Conservation (phyloP, 192 early-diverging fungal genomes). For the Spinellus fusiger region DNA sequence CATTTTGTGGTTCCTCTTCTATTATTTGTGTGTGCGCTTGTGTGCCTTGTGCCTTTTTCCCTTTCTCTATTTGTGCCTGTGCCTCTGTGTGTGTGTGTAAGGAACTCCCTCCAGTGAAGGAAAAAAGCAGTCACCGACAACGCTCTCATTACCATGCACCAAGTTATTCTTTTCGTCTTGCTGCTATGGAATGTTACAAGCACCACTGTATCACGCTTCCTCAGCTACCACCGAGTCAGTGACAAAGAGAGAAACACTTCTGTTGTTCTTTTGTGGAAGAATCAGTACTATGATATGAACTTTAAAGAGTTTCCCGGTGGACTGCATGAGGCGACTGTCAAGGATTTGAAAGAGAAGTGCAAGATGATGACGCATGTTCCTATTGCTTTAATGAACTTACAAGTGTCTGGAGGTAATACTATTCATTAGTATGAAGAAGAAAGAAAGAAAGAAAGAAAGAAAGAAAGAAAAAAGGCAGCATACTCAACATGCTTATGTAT, state of each 20-base stretch:
- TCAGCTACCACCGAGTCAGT: slow-evolving; percentile 13
- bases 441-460: too few species aligned
- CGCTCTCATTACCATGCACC: too few species aligned
- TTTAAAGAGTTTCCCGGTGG: slow-evolving; percentile 23
- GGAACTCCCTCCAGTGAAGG: too few species aligned
- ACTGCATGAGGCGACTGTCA: slow-evolving; percentile 54
- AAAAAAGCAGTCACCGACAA: too few species aligned
- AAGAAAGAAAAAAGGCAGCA: too few species aligned
- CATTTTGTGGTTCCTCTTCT: too few species aligned
- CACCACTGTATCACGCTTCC: slow-evolving; percentile 9
- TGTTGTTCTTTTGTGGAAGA: slow-evolving; percentile 19
- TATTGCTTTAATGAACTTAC: slow-evolving; percentile 64
- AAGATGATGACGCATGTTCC: slow-evolving; percentile 74
- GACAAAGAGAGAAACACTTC: slow-evolving; percentile 14
- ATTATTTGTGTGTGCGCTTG: too few species aligned
- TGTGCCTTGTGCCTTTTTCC: too few species aligned
- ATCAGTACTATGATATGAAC: slow-evolving; percentile 8
- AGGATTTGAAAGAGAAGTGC: slow-evolving; percentile 68
- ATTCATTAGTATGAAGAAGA: neutral
- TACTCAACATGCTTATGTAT: neutral
- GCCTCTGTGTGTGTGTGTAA: too few species aligned
- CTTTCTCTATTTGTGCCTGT: too few species aligned
- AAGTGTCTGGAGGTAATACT: slow-evolving; percentile 61
- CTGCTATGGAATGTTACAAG: slow-evolving; percentile 17
- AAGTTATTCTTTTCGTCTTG: slow-evolving; percentile 1